These are phyloP conservation scores for Cladophialophora psammophila DNA, from an alignment of 2,329 filamentous ascomycete genomes.

Conservation along the genomic window DNA sequence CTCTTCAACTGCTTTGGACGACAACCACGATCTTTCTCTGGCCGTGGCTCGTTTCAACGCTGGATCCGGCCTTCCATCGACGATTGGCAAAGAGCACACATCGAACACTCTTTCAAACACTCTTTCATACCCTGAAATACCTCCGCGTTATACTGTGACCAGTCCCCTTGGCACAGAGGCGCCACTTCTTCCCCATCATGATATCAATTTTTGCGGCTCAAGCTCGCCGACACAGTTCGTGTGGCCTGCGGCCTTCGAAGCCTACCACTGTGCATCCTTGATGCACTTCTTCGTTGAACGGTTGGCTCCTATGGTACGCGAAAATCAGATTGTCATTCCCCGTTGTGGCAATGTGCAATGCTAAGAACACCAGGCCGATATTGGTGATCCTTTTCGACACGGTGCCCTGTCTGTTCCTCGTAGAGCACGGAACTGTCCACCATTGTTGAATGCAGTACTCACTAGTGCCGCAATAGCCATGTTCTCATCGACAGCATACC, in stretches of 20 bases:
- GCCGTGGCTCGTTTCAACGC: no score
- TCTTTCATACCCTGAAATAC: no score
- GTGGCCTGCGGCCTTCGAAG: not conserved
- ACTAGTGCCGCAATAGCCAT: not conserved
- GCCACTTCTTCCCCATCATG: not conserved
- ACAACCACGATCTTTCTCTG: no score
- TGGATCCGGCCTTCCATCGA: no score
- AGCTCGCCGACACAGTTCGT: not conserved
- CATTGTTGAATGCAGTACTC: not conserved
- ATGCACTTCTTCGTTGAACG: conserved; percentile 1
- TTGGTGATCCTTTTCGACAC: not conserved
- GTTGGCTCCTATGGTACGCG: not conserved
- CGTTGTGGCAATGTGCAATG: not conserved
- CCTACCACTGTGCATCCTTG: not conserved
- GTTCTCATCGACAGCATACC: not conserved
- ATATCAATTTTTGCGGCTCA: not conserved
- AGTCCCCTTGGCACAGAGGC: not conserved
- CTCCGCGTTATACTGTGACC: no score
- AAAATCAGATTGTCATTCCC: not conserved
- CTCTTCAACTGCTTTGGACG: no score
- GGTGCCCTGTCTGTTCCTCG: not conserved
- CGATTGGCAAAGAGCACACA: no score
- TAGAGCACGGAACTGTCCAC: not conserved
- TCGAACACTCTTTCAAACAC: no score
- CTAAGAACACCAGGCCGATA: not conserved